A percentile compares a stretch with the other conserved stretches of the same genome.
Evolutionary conservation across 2,329 filamentous ascomycete genomes (phyloP).

Genomic region (Pestalotiopsis sp.): DNA sequence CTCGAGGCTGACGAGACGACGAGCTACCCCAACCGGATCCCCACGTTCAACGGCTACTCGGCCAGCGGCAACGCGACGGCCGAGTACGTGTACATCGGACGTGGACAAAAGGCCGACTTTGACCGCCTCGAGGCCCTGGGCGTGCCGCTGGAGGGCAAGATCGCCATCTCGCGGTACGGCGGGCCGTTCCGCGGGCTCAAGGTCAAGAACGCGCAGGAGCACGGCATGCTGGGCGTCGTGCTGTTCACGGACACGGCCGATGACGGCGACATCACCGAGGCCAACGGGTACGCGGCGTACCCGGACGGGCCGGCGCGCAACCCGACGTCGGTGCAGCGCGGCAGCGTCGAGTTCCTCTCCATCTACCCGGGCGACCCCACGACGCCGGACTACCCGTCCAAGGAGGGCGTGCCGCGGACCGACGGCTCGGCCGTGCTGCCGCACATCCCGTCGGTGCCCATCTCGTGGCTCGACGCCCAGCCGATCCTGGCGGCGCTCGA

Average conservation of each 20-base stretch:
- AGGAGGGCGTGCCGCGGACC: slow-evolving; percentile 69
- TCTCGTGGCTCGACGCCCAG: slow-evolving; percentile 76
- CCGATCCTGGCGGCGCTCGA: slow-evolving; percentile 80
- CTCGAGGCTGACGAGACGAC: slow-evolving; percentile 76
- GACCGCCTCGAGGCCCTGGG: slow-evolving; percentile 71
- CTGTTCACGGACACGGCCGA: slow-evolving; percentile 78
- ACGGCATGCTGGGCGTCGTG: slow-evolving; percentile 73
- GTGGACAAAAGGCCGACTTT: slow-evolving; percentile 74
- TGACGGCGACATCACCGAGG: slow-evolving; percentile 74
- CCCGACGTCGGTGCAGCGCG: slow-evolving; percentile 77
- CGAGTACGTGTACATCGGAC: slow-evolving; percentile 77
- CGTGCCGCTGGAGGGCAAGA: slow-evolving; percentile 74
- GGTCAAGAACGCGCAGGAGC: slow-evolving; percentile 79
- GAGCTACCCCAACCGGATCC: slow-evolving; percentile 67
- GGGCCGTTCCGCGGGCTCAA: slow-evolving; percentile 79
- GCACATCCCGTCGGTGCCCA: slow-evolving; percentile 78
- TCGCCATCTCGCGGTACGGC: slow-evolving; percentile 78
- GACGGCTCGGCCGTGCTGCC: slow-evolving; percentile 67
- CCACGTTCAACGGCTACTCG: slow-evolving; percentile 84
- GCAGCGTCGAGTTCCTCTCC: slow-evolving; percentile 74
- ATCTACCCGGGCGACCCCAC: slow-evolving; percentile 69
- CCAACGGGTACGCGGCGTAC: slow-evolving; percentile 74
- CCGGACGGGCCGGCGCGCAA: slow-evolving; percentile 78
- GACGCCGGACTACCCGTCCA: slow-evolving; percentile 81
- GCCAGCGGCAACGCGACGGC: slow-evolving; percentile 77